These are phyloP conservation scores for Platismatia glauca DNA, from an alignment of 495 filamentous ascomycete genomes.

Conservation along the genomic window DNA sequence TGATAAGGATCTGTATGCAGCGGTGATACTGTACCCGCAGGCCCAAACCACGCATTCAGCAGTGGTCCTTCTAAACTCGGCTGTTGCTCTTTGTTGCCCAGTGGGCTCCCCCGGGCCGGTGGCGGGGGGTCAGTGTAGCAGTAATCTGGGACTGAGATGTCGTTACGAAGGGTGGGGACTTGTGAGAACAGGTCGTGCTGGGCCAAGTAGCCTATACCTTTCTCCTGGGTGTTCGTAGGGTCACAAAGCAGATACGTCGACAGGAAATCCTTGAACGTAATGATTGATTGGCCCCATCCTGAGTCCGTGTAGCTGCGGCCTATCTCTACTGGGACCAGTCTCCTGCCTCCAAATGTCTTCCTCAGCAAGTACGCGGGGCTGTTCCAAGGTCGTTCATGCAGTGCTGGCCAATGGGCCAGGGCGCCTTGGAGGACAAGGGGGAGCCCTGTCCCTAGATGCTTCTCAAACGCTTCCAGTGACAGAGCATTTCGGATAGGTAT, in stretches of 20 bases:
- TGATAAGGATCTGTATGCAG: slow-evolving; percentile 91
- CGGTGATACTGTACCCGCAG: slow-evolving; percentile 77
- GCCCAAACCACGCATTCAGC: slow-evolving; percentile 89
- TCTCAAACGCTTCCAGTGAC: slow-evolving; percentile 56
- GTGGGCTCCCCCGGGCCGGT: slow-evolving; percentile 40
- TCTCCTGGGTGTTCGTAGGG: not conserved
- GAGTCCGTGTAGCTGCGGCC: slow-evolving; percentile 81
- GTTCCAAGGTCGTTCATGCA: slow-evolving; percentile 60
- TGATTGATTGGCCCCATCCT: slow-evolving; percentile 76
- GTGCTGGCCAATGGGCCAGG: slow-evolving; percentile 68
- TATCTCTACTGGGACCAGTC: slow-evolving; percentile 84
- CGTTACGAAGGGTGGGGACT: slow-evolving; percentile 64
- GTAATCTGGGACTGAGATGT: slow-evolving; percentile 75
- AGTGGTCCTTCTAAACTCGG: slow-evolving; percentile 39
- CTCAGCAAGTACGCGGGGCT: slow-evolving; percentile 64
- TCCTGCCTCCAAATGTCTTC: slow-evolving; percentile 63
- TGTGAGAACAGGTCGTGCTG: slow-evolving; percentile 84
- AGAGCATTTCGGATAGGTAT: slow-evolving; percentile 24
- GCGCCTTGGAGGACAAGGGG: slow-evolving; percentile 65
- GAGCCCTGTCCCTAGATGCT: slow-evolving; percentile 40
- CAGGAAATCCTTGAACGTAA: slow-evolving; percentile 68
- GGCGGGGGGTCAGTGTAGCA: slow-evolving; percentile 63
- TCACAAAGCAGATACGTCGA: slow-evolving; percentile 41
- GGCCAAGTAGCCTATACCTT: slow-evolving; percentile 63
- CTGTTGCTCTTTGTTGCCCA: slow-evolving; percentile 34